These are phyloP conservation scores for Ramaria sp. DNA, from an alignment of 768 basidiomycete species.

Conservation along the genomic window DNA sequence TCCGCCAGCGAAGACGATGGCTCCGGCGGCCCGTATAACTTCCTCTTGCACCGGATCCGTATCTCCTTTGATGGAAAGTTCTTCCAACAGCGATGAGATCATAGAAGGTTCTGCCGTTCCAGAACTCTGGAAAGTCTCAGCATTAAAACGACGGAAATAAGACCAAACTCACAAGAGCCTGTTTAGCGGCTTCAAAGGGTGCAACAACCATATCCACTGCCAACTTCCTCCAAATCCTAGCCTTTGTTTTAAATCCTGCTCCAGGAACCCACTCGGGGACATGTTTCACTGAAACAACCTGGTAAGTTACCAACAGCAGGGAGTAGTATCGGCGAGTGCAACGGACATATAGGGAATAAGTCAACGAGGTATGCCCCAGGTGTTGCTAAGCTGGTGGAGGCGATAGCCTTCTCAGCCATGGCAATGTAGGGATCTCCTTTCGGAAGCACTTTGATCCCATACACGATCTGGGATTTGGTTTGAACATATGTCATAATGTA, in stretches of 20 bases:
- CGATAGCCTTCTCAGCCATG: slow-evolving; percentile 22
- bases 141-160: no score
- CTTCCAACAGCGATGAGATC: no score
- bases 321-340: no score
- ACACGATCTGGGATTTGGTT: slow-evolving; percentile 15
- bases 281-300: slow-evolving; percentile 1
- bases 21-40: slow-evolving; percentile 21
- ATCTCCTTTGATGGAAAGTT: no score
- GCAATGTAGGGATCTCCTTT: slow-evolving; percentile 27
- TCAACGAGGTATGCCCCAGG: slow-evolving; percentile 23
- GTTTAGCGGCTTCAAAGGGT: no score
- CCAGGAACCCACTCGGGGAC: not conserved
- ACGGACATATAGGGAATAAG: slow-evolving; percentile 19
- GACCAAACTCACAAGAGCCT: no score
- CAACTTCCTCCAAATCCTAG: slow-evolving; percentile 6
- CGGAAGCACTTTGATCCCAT: slow-evolving; percentile 29
- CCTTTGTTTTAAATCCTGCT: slow-evolving; percentile 4
- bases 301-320: no score
- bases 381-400: slow-evolving; percentile 16
- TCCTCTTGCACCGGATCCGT: no score
- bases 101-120: no score
- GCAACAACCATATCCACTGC: not conserved
- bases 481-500: not conserved
- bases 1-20: slow-evolving; percentile 30
- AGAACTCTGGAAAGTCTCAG: no score